Conservation (phyloP, 257 asterid genomes). For the Capsicum baccatum region DNA sequence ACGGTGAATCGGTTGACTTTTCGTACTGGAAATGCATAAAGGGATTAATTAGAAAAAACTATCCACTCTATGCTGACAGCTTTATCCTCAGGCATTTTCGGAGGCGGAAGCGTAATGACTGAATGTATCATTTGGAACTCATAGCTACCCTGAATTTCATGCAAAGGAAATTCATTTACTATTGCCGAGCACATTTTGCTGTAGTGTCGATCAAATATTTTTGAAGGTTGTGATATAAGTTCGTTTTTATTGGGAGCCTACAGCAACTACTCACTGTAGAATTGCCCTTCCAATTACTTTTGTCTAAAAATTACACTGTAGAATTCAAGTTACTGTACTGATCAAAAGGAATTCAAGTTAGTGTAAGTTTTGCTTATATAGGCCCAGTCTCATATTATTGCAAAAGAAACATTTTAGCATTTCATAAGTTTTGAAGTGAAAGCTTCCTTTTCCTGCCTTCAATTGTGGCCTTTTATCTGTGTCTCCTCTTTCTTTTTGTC, state of each 20-base stretch:
- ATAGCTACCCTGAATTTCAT: constrained; percentile 24
- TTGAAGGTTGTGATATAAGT: constrained; percentile 24
- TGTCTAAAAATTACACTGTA: constrained; percentile 2
- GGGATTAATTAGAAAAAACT: constrained; percentile 83
- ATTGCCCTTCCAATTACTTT: constrained; percentile 12
- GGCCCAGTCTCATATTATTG: background rate
- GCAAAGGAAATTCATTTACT: constrained; percentile 29
- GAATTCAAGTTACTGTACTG: constrained; percentile 13
- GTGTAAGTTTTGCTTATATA: constrained; percentile 29
- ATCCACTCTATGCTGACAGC: constrained; percentile 91
- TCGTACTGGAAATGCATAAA: constrained; percentile 98
- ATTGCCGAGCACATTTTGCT: constrained; percentile 18
- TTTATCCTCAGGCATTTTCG: constrained; percentile 87
- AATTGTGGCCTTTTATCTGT: background rate
- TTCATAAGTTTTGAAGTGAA: background rate
- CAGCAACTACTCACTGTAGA: constrained; percentile 16
- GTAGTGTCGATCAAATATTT: constrained; percentile 10
- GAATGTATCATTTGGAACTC: constrained; percentile 40
- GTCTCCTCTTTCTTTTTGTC: background rate
- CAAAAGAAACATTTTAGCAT: constrained; percentile 15
- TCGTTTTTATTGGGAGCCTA: background rate
- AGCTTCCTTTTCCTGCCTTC: background rate
- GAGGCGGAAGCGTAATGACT: constrained; percentile 59
- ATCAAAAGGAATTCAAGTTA: constrained; percentile 14
- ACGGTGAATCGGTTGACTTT: constrained; percentile 89